Percentiles rank a stretch among this genome's conserved stretches.
Evolutionary conservation across 768 basidiomycete genomes (phyloP).

Genomic region (Paxillus rubicundulus): DNA sequence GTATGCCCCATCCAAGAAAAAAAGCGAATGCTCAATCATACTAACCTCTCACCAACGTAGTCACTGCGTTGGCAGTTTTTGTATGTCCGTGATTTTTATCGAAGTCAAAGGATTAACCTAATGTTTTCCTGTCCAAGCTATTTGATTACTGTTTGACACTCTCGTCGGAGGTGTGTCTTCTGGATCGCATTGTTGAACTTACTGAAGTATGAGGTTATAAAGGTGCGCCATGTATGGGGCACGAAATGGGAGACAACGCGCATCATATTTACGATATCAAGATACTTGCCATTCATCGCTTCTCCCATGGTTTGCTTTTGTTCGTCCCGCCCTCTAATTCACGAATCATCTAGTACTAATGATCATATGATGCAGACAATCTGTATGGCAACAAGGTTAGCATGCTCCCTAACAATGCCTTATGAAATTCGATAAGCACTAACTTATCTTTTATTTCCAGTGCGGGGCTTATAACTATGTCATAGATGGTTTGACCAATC

Average conservation of each 20-base stretch:
- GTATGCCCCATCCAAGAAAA: conserved; percentile 3
- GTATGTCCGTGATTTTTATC: conserved; percentile 6
- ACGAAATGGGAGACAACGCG: conserved; percentile 22
- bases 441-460: conserved; percentile 4
- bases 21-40: neutral
- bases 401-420: neutral
- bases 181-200: neutral
- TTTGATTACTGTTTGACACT: conserved; percentile 26
- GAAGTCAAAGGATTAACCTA: neutral
- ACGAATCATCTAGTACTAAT: neutral
- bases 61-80: conserved; percentile 18
- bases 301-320: conserved; percentile 18
- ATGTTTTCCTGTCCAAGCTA: conserved; percentile 4
- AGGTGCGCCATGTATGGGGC: conserved; percentile 26
- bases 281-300: conserved; percentile 26
- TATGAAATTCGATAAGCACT: neutral
- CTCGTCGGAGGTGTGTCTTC: conserved; percentile 15
- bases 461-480: conserved; percentile 18
- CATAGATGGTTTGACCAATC: conserved; percentile 14
- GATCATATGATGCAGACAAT: conserved; percentile 1
- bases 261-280: conserved; percentile 24
- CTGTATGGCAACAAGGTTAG: conserved; percentile 7
- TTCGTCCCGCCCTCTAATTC: neutral
- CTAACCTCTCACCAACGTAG: neutral
- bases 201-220: conserved; percentile 1